phyloP scores from a whole-genome alignment of 805 yeast species.

The Yamadazyma takamatsuzukensis region DNA sequence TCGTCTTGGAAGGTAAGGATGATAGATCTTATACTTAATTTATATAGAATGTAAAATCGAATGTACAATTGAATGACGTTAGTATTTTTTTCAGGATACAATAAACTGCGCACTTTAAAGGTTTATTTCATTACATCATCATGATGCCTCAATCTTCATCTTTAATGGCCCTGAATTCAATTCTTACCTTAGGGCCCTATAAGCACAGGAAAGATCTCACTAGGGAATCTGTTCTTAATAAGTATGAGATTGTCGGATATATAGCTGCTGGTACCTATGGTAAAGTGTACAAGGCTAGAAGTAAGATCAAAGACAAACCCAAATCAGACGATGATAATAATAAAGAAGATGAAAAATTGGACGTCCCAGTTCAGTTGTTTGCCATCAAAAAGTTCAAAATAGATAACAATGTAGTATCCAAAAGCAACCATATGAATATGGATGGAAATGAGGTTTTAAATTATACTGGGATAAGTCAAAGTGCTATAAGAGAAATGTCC shows the following conservation, averaged over 20 bases:
- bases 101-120: too few relatives aligned
- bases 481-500: constrained; percentile 95
- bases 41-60: background rate
- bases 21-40: constrained; percentile 64
- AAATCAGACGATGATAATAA: constrained; percentile 9
- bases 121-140: too few relatives aligned
- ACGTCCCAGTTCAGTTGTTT: constrained; percentile 32
- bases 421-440: constrained; percentile 41
- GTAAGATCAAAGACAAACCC: constrained; percentile 34
- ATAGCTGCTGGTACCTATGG: constrained; percentile 99
- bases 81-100: background rate
- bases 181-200: constrained; percentile 41
- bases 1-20: constrained; percentile 72
- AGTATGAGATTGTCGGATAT: constrained; percentile 86
- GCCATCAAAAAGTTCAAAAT: constrained; percentile 96
- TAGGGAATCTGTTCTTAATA: constrained; percentile 72
- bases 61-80: too few relatives aligned
- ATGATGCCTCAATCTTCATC: constrained; percentile 36
- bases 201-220: constrained; percentile 55
- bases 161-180: constrained; percentile 38
- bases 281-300: constrained; percentile 78
- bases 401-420: constrained; percentile 46
- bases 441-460: constrained; percentile 78
- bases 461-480: constrained; percentile 93
- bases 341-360: constrained; percentile 11